Conservation (phyloP, 768 basidiomycete species). For the Rhizopogon sp. region DNA sequence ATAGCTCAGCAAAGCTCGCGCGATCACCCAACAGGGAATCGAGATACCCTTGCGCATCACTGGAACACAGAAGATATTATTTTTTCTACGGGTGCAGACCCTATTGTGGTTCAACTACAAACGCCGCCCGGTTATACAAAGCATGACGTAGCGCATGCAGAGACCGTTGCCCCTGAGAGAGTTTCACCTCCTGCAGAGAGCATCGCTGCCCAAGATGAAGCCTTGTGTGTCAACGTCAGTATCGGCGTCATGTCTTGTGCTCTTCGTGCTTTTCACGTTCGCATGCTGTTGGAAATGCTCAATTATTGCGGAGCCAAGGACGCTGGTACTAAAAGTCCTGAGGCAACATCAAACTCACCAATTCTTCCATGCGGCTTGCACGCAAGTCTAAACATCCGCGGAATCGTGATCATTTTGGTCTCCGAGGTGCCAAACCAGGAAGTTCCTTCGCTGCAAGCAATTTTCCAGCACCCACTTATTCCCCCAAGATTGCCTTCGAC, state of each 20-base stretch:
- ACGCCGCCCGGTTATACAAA: slow-evolving; percentile 34
- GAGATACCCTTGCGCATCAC: slow-evolving; percentile 3
- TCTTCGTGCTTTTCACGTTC: slow-evolving; percentile 52
- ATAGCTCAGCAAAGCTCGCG: not conserved
- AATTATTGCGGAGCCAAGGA: slow-evolving; percentile 24
- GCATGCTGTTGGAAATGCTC: slow-evolving; percentile 39
- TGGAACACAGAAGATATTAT: slow-evolving; percentile 38
- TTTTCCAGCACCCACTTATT: slow-evolving; percentile 55
- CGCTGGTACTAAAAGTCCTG: slow-evolving; percentile 5
- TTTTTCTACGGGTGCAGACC: slow-evolving; percentile 58
- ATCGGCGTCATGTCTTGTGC: slow-evolving; percentile 52
- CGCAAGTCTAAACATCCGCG: slow-evolving; percentile 31
- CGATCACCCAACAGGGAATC: not conserved
- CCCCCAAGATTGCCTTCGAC: slow-evolving; percentile 46
- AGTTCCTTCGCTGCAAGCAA: slow-evolving; percentile 25
- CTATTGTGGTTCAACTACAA: slow-evolving; percentile 51
- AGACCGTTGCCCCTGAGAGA: not conserved
- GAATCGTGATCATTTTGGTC: slow-evolving; percentile 45
- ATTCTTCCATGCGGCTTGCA: slow-evolving; percentile 25
- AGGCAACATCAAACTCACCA: slow-evolving; percentile 11
- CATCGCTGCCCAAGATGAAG: slow-evolving; percentile 20
- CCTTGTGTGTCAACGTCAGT: slow-evolving; percentile 35
- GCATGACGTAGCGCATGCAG: slow-evolving; percentile 5
- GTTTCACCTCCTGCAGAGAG: not conserved
- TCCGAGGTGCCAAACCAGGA: slow-evolving; percentile 19